Base-by-base conservation (phyloP, 441 rosid genomes). In the Jatropha multifida region DNA sequence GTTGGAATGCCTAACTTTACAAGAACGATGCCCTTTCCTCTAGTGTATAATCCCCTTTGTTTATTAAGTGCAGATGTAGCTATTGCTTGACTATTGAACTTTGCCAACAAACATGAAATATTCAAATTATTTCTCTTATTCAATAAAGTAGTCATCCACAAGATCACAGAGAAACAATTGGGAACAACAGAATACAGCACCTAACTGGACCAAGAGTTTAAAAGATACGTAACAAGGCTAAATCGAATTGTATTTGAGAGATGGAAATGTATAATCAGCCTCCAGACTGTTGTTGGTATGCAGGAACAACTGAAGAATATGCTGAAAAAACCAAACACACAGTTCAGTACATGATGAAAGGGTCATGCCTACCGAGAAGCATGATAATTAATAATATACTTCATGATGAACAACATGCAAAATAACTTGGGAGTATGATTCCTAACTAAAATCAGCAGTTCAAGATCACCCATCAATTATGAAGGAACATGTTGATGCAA, bases 281-380 rank as follows among this genome's bases (percentile, higher is more conserved):
- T 32, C 37, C 5, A 17, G 42, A 52, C 61, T 66, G 49, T 18
- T 6, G 13, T 20, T 32, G 10, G 23, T 20, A 51, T 4, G 4
- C 40, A 18, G 15, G 68, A 23, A 20, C 63, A 38, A 37, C 74
- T 38, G 8, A 32, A 71, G 72, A 7, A 68, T 52, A 40, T 52
- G 51, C 77, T 82, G 82, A 76, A 79, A 55, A 66, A 46, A 65
- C 74, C 61, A 71, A 76, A 42, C 7, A 42, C 41, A 51, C 67
- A 37, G 51, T 65, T 69, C 52, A 42, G 77, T 9, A 64, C 56
- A 68, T 12, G 41, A 44, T 66, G 51, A 23, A 20, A 32, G 17
- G 5, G 42, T n/a, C 2, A 1, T 51, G 13, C 40, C 6, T 60
- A 62, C 58, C 49, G n/a, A 10, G 40, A 23, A 7, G 10, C 80